phyloP scores from a whole-genome alignment of 805 yeast genomes.

The Yarrowia sp. region DNA sequence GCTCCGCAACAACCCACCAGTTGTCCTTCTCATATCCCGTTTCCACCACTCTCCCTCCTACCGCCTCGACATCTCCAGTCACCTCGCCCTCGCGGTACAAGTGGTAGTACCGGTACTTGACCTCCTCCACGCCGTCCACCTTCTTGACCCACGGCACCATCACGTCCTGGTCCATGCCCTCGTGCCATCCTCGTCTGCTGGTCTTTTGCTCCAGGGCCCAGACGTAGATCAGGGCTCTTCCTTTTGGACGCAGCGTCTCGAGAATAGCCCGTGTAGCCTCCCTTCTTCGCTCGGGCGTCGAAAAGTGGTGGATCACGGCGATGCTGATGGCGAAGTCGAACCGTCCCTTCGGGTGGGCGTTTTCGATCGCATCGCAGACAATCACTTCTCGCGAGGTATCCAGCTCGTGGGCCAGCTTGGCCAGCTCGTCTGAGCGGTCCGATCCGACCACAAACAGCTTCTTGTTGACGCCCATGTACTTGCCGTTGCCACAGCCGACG shows the following conservation, averaged over 20 bases:
- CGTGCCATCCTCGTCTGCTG: conserved; percentile 86
- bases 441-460: conserved; percentile 69
- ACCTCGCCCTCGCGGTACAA: conserved; percentile 82
- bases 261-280: conserved; percentile 72
- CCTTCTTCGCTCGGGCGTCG: conserved; percentile 76
- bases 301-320: conserved; percentile 94
- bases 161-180: conserved; percentile 89
- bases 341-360: conserved; percentile 52
- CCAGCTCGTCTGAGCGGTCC: conserved; percentile 41
- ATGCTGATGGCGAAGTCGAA: conserved; percentile 90
- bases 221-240: conserved; percentile 78
- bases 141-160: conserved; percentile 89
- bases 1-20: conserved; percentile 69
- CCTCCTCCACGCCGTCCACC: conserved; percentile 39
- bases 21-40: conserved; percentile 91
- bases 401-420: conserved; percentile 45
- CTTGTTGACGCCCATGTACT: conserved; percentile 71
- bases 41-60: conserved; percentile 67
- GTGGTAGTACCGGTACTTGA: conserved; percentile 85
- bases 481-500: conserved; percentile 97
- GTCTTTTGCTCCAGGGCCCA: conserved; percentile 95
- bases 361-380: conserved; percentile 74
- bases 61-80: conserved; percentile 60
- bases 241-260: conserved; percentile 55
- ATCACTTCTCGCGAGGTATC: conserved; percentile 47